These are phyloP conservation scores for Boletus edulis DNA, from an alignment of 768 basidiomycete species.

Conservation along the genomic window DNA sequence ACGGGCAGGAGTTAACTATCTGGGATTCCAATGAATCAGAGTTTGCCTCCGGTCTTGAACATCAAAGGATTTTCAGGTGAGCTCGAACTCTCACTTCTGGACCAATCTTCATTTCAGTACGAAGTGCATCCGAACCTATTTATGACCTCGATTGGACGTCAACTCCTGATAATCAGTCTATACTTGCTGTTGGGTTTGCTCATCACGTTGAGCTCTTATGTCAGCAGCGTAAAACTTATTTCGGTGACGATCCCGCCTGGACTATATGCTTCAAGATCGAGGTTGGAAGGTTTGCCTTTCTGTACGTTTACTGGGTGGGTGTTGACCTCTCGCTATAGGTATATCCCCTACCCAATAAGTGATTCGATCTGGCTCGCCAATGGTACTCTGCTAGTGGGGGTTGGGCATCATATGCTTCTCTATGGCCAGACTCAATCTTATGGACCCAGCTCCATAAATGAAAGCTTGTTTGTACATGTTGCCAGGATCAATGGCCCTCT, in stretches of 20 bases:
- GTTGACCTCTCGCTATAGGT: constrained; percentile 38
- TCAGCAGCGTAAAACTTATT: constrained; percentile 91
- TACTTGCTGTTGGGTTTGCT: constrained; percentile 84
- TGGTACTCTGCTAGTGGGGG: constrained; percentile 78
- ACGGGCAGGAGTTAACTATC: constrained; percentile 82
- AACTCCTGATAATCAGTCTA: constrained; percentile 85
- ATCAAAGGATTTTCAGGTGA: constrained; percentile 59
- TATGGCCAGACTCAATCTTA: constrained; percentile 51
- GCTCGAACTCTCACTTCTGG: constrained; percentile 7
- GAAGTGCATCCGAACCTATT: constrained; percentile 50
- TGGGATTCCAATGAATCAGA: constrained; percentile 97
- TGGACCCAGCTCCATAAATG: constrained; percentile 24
- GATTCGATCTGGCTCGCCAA: constrained; percentile 91
- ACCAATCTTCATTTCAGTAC: neutral
- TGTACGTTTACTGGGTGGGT: neutral
- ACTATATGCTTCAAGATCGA: constrained; percentile 67
- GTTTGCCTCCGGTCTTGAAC: constrained; percentile 89
- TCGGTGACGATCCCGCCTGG: constrained; percentile 81
- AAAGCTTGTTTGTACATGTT: constrained; percentile 78
- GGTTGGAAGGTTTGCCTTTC: constrained; percentile 55
- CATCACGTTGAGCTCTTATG: constrained; percentile 83
- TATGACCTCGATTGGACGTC: constrained; percentile 92
- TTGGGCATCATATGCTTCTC: constrained; percentile 80
- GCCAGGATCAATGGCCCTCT: constrained; percentile 83
- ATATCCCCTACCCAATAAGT: constrained; percentile 73